phyloP scores from a whole-genome alignment of 2,329 filamentous ascomycete genomes.

The Emmonsiellopsis sp. region DNA sequence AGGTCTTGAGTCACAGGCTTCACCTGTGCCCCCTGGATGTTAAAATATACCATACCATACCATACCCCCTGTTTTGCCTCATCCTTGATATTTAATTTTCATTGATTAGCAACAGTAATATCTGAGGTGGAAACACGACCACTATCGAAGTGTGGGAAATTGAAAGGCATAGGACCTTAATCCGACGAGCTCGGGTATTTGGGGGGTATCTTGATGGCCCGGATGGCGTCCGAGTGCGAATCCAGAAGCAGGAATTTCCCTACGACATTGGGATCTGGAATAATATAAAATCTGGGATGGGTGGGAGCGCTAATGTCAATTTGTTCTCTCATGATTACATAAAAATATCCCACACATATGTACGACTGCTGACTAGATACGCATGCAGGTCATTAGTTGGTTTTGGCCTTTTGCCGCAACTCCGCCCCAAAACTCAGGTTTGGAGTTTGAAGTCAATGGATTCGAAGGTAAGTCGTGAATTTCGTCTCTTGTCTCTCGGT shows the following conservation, averaged over 20 bases:
- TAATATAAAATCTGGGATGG: slow-evolving; percentile 53
- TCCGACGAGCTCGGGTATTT: slow-evolving; percentile 37
- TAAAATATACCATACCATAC: too few relatives aligned
- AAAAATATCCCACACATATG: not conserved
- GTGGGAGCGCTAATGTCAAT: slow-evolving; percentile 38
- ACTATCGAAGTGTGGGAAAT: slow-evolving; percentile 58
- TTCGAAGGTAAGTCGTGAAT: slow-evolving; percentile 42
- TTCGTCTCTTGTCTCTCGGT: too few relatives aligned
- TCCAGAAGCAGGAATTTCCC: slow-evolving; percentile 53
- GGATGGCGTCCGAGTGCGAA: slow-evolving; percentile 44
- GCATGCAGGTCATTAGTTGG: slow-evolving; percentile 41
- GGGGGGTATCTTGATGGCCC: slow-evolving; percentile 51
- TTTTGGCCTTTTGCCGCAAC: slow-evolving; percentile 51
- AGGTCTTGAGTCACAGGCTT: too few relatives aligned
- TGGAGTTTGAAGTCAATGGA: slow-evolving; percentile 48
- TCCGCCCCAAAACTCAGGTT: slow-evolving; percentile 37
- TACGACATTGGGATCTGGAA: slow-evolving; percentile 55
- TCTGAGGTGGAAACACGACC: slow-evolving; percentile 44
- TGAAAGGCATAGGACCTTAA: slow-evolving; percentile 37
- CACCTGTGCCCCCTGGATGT: too few relatives aligned
- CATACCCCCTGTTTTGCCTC: too few relatives aligned
- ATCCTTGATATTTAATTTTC: too few relatives aligned
- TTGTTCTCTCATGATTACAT: not conserved
- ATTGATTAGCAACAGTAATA: too few relatives aligned
- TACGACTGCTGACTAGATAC: not conserved